phyloP scores from a whole-genome alignment of 1,139 yeast genomes.

The Sugiyamaella novakii region DNA sequence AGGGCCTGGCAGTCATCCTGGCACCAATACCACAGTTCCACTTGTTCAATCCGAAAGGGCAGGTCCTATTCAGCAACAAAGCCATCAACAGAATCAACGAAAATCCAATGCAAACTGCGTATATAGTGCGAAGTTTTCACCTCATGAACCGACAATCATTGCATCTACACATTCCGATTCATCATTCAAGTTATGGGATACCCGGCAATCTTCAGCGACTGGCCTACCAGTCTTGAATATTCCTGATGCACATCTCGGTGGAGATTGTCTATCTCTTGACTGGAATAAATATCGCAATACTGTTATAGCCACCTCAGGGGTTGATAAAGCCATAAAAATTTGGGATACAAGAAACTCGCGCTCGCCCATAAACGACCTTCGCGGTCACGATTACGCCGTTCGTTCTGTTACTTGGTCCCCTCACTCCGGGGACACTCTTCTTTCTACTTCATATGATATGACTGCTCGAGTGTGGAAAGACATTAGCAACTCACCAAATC shows the following conservation, averaged over 20 bases:
- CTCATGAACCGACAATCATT: conserved; percentile 73
- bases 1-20: background rate
- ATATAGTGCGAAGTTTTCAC: conserved; percentile 81
- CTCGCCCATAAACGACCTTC: conserved; percentile 72
- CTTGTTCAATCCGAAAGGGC: conserved; percentile 4
- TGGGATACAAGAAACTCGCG: conserved; percentile 89
- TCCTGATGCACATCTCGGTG: conserved; percentile 67
- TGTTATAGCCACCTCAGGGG: conserved; percentile 84
- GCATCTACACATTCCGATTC: conserved; percentile 82
- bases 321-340: conserved; percentile 76
- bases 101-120: conserved; percentile 44
- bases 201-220: conserved; percentile 66
- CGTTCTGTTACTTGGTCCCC: conserved; percentile 87
- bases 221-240: conserved; percentile 39
- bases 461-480: conserved; percentile 86
- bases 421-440: conserved; percentile 67
- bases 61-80: conserved; percentile 26
- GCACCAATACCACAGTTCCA: conserved; percentile 3
- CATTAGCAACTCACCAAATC: conserved; percentile 54
- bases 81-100: conserved; percentile 28
- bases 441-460: conserved; percentile 90
- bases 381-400: conserved; percentile 90
- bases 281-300: conserved; percentile 87
- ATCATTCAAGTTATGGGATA: conserved; percentile 79
- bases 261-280: conserved; percentile 79